Conservation (phyloP, 306 rosid genomes). For the Corylus americana region DNA sequence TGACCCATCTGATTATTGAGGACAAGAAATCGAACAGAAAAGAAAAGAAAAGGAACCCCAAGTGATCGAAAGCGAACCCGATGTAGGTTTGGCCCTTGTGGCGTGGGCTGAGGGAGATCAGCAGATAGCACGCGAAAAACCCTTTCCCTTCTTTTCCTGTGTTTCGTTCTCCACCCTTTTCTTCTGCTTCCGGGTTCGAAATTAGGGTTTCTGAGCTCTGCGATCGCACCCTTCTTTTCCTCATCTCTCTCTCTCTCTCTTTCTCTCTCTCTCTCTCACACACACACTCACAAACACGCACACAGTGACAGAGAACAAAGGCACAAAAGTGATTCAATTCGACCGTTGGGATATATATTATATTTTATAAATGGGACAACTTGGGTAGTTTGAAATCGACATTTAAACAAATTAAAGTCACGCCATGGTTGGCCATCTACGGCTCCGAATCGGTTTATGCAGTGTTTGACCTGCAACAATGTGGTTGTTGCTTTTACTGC, state of each 20-base stretch:
- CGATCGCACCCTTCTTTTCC: slow-evolving; percentile 44
- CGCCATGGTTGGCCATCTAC: too few species aligned
- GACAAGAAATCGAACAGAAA: background rate
- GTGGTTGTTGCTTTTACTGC: too few species aligned
- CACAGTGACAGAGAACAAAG: background rate
- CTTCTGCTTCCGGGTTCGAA: slow-evolving; percentile 18
- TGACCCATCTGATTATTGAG: slow-evolving; percentile 20
- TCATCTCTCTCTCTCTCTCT: slow-evolving; percentile 39
- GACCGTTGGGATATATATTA: slow-evolving; percentile 57
- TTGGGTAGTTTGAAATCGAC: background rate
- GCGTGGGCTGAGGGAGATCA: slow-evolving; percentile 80
- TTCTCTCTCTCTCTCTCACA: background rate
- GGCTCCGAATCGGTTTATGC: too few species aligned
- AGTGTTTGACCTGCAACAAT: too few species aligned
- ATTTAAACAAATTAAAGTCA: too few species aligned
- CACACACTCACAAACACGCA: too few species aligned
- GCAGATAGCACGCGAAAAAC: slow-evolving; percentile 83
- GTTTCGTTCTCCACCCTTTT: slow-evolving; percentile 27
- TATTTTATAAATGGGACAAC: background rate
- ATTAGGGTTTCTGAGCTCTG: slow-evolving; percentile 36
- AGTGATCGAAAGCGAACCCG: slow-evolving; percentile 43
- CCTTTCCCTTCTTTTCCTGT: slow-evolving; percentile 31
- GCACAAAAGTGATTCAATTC: slow-evolving; percentile 27
- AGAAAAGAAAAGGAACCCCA: background rate
- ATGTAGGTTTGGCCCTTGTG: slow-evolving; percentile 89